Evolutionary conservation across 441 rosid species (phyloP), one percentile per base, ranked within the genome.

Genomic region (Populus hybrid): DNA sequence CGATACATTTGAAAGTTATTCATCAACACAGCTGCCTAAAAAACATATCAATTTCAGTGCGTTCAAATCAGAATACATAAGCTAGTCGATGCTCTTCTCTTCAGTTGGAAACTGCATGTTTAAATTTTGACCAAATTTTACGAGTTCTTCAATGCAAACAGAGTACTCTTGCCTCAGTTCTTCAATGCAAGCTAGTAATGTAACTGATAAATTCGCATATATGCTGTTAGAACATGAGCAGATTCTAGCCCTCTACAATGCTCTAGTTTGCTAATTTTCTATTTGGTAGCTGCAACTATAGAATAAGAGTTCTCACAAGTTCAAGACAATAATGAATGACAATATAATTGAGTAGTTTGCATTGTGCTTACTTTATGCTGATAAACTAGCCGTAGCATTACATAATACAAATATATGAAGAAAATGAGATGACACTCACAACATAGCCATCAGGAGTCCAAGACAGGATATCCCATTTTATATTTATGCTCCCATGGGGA

Each of bases 361-460:
- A 38, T 38, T 38, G 42, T 38, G 42, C 42, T 38, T 38, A 38
- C 42, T 38, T 38, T 38, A 38, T 38, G 42, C 42, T 38, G 42
- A 38, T 38, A 38, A 38, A 38, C 42, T 38, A 38, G 42, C 42
- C 42, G 42, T 38, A 9, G 42, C 42, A 38, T 38, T 2, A 38
- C 42, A 38, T 38, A 38, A 38, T 38, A 38, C 42, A 38, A 38
- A 38, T 38, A 38, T 11, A 3, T 12, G 12, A 28, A 14, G 21
- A 65, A 67, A 38, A 1, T 6, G n/a, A 4, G 16, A 3, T 9
- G 11, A 57, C 40, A 82, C 87, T 87, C 74, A 90, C 94, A 69
- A 86, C 84, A 80, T 93, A 93, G 70, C 98, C 98, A 84, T 93
- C 97, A 57, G 91, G 59, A 71, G 89, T 84, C 96, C 94, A 93